These are phyloP conservation scores for Echinochloa phyllopogon DNA, from an alignment of 176 grass and related monocot species.

Conservation along the genomic window DNA sequence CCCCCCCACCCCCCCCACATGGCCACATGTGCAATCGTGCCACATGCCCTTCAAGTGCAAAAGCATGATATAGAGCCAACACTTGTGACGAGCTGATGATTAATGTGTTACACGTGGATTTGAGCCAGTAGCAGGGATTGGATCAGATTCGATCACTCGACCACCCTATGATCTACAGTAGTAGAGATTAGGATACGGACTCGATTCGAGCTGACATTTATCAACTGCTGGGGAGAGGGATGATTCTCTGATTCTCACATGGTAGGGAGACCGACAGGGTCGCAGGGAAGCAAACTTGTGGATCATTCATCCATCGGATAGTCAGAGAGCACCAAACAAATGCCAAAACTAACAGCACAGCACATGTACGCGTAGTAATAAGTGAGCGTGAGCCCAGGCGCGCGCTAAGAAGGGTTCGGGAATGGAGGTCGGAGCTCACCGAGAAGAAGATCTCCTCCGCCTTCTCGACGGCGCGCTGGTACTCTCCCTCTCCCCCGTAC, in stretches of 20 bases:
- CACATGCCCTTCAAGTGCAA: background rate
- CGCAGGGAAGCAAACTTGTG: background rate
- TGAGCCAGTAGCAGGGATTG: background rate
- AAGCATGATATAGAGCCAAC: background rate
- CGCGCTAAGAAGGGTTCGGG: background rate
- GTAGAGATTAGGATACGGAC: background rate
- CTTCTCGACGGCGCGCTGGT: constrained; percentile 81
- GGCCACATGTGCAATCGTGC: background rate
- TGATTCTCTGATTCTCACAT: background rate
- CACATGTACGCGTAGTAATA: background rate
- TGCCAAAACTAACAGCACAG: background rate
- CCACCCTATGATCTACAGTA: background rate
- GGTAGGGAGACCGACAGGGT: background rate
- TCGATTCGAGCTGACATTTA: background rate
- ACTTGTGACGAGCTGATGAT: background rate
- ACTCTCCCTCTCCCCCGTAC: constrained; percentile 66
- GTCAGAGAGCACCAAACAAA: background rate
- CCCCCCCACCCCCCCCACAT: too few relatives aligned
- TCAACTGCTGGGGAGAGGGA: background rate
- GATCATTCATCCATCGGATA: background rate
- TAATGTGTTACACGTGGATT: background rate
- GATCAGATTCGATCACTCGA: background rate
- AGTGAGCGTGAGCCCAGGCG: background rate
- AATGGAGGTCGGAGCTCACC: constrained; percentile 59
- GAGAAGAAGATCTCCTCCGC: constrained; percentile 96